Base-by-base conservation (phyloP, 2,329 filamentous ascomycete genomes). In the Leptoxyphium fumago region DNA sequence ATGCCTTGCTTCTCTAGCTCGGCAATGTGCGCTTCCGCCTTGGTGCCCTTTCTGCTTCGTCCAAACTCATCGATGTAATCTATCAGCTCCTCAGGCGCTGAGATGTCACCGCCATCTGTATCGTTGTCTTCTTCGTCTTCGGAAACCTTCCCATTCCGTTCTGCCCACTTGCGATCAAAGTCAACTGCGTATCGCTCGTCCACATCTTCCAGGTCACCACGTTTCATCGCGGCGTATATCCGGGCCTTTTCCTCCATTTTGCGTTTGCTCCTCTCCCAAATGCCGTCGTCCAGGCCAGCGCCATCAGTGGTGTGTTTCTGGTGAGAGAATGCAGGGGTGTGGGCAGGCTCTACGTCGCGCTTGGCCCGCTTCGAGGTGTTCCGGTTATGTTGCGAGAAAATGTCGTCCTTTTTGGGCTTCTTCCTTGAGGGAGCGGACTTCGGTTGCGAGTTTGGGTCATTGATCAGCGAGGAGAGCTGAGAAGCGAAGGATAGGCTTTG, bases 161-260 rank as follows among this genome's bases (percentile, higher is more conserved):
- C 84, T 0, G 82, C 86, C 88, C 91, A 96, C 66, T 96, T 98
- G 48, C 82, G 74, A 64, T 96, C 91, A 62, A 98, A 98, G 65
- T 98, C 89, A 2, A 98, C 82, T 21, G 94, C 64, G 50, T 70
- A 74, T 18, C 75, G 73, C 52, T 79, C 76, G 38, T 75, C 68
- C 53, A 76, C 69, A 57, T 80, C 75, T 51, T 83, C 75, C 38
- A 70, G 48, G 57, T 94, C 81, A n/a, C 89, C 88, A 29, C 84
- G 75, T 64, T 94, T 94, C 77, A 98, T 81, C 32, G 84, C 83
- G 6, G 83, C 80, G 63, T 98, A 98, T 2, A 91, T 66, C 4
- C 83, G 76, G 2, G 84, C 86, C 64, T 98, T 98, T 65, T 87
- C 82, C 58, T 93, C 80, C 80, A 98, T 84, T 57, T 80, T 84